A percentile compares a stretch with the other conserved stretches of the same genome.
Evolutionary conservation across 1,139 yeast species (phyloP).

Genomic region (Sugiyamaella japonica): DNA sequence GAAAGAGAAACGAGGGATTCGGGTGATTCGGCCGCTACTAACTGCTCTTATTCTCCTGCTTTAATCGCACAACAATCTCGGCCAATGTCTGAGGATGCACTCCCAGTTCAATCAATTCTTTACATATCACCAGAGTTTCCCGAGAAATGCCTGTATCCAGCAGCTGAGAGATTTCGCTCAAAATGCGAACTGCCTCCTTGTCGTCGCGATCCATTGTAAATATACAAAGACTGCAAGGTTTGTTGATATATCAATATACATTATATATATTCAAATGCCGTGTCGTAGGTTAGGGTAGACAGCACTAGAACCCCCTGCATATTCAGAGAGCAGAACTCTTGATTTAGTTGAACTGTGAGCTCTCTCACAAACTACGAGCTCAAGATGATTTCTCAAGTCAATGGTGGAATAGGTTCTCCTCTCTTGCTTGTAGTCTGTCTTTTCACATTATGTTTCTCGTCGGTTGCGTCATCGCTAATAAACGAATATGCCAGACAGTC

Average conservation of each 20-base stretch:
- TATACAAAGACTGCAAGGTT: background rate
- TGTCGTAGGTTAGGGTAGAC: background rate
- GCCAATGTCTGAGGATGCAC: conserved; percentile 36
- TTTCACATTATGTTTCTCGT: background rate
- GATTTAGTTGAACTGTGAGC: background rate
- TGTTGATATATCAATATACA: background rate
- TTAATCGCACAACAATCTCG: conserved; percentile 20
- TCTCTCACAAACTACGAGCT: background rate
- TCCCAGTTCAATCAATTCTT: conserved; percentile 33
- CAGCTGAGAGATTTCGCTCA: conserved; percentile 36
- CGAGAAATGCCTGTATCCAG: conserved; percentile 35
- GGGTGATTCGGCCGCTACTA: conserved; percentile 6
- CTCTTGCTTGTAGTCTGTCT: background rate
- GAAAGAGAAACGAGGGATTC: conserved; percentile 18
- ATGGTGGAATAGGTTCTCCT: background rate
- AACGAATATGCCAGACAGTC: conserved; percentile 39
- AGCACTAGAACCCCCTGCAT: background rate
- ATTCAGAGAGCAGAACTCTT: background rate
- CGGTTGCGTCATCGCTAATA: conserved; percentile 4
- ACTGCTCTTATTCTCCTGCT: conserved; percentile 8
- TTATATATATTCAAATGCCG: background rate
- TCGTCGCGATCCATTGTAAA: conserved; percentile 19
- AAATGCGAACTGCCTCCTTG: conserved; percentile 26
- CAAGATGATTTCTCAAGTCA: background rate
- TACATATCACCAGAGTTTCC: conserved; percentile 32